A percentile compares a stretch with the other conserved stretches of the same genome.
Evolutionary conservation across 192 early-diverging fungal species (phyloP).

Genomic region (Backusella sp.): DNA sequence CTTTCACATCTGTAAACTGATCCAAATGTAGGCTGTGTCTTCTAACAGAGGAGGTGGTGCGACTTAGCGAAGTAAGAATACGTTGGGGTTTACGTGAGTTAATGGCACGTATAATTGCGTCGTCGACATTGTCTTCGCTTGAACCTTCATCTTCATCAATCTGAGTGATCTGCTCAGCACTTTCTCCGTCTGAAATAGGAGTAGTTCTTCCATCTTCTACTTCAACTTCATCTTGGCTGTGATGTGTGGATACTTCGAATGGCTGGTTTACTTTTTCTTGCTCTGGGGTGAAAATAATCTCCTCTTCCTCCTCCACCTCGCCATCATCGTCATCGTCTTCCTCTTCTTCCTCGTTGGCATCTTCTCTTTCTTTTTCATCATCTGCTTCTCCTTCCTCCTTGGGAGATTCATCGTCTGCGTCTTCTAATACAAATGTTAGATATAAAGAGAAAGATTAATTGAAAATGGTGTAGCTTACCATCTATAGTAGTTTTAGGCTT

Average conservation of each 20-base stretch:
- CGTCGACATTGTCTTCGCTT: constrained; percentile 29
- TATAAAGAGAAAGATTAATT: not conserved
- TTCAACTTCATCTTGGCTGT: not conserved
- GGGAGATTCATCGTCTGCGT: not conserved
- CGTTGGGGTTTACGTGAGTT: constrained; percentile 13
- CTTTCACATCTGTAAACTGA: not conserved
- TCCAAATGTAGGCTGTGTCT: not conserved
- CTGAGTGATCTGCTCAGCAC: not conserved
- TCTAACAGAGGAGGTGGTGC: constrained; percentile 10
- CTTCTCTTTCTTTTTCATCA: not conserved
- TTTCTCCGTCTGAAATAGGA: not conserved
- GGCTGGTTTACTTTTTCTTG: constrained; percentile 9
- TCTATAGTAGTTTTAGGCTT: not conserved
- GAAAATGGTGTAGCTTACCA: not conserved
- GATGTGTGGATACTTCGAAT: constrained; percentile 7
- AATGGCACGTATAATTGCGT: constrained; percentile 15
- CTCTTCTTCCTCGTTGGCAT: constrained; percentile 11
- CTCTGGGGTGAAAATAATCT: constrained; percentile 20
- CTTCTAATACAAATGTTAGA: not conserved
- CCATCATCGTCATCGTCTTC: constrained; percentile 11
- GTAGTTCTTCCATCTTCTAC: constrained; percentile 6
- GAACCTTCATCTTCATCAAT: constrained; percentile 20
- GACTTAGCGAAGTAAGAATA: constrained; percentile 8
- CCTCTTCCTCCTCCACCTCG: constrained; percentile 17
- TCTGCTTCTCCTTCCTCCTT: constrained; percentile 13